Conservation (phyloP, 805 yeast species). For the Komagataella ulmi region DNA sequence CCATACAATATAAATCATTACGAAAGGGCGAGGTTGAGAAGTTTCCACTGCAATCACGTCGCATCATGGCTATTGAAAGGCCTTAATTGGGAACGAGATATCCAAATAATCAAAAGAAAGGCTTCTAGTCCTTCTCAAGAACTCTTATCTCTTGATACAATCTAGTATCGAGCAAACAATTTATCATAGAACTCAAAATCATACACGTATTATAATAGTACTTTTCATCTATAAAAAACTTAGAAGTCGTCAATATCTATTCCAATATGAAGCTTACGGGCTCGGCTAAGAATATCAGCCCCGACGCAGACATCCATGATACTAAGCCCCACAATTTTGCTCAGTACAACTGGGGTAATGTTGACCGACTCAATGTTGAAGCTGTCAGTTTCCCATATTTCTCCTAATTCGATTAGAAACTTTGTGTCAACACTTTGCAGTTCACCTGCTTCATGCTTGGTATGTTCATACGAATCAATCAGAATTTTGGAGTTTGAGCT, state of each 20-base stretch:
- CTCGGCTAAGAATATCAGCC: conserved; percentile 20
- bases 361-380: conserved; percentile 1
- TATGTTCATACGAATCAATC: conserved; percentile 47
- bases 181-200: not conserved
- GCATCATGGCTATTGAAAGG: conserved; percentile 23
- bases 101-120: not conserved
- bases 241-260: conserved; percentile 17
- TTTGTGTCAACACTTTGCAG: conserved; percentile 24
- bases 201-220: not conserved
- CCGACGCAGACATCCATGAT: conserved; percentile 53
- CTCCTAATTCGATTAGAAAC: conserved; percentile 34
- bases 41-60: conserved; percentile 23
- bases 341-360: conserved; percentile 16
- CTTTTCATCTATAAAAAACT: not conserved
- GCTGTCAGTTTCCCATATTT: conserved; percentile 13
- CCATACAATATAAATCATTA: conserved; percentile 24
- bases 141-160: not conserved
- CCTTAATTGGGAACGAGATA: conserved; percentile 13
- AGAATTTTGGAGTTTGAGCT: conserved; percentile 26
- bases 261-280: conserved; percentile 16
- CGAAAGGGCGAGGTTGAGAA: conserved; percentile 20
- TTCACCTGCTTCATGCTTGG: conserved; percentile 53
- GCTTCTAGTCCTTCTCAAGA: not conserved
- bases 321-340: conserved; percentile 49
- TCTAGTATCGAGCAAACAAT: not conserved